A percentile compares a stretch with the other conserved stretches of the same genome.
Conservation (phyloP, 2,329 filamentous ascomycete species). For the Neonectria sp. region DNA sequence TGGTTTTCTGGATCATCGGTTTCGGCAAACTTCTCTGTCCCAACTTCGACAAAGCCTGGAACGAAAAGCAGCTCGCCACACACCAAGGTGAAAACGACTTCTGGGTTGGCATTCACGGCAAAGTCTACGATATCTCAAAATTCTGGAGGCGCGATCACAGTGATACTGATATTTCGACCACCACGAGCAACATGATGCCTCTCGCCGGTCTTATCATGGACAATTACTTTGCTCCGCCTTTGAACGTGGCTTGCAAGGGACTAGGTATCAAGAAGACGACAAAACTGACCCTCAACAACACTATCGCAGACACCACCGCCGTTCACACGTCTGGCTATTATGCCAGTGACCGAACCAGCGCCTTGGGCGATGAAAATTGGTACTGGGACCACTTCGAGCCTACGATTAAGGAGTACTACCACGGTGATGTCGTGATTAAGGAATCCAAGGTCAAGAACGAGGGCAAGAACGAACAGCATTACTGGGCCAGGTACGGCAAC, state of each 20-base stretch:
- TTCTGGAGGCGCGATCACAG: slow-evolving; percentile 92
- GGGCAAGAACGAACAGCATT: slow-evolving; percentile 76
- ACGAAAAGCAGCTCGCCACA: slow-evolving; percentile 74
- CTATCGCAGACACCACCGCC: slow-evolving; percentile 68
- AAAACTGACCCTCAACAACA: slow-evolving; percentile 75
- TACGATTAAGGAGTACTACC: slow-evolving; percentile 86
- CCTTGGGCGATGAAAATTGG: slow-evolving; percentile 78
- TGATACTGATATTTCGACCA: slow-evolving; percentile 75
- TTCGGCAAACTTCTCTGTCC: slow-evolving; percentile 92
- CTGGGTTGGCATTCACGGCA: slow-evolving; percentile 89
- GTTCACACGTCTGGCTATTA: slow-evolving; percentile 79
- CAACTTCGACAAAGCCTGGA: slow-evolving; percentile 93
- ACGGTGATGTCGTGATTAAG: slow-evolving; percentile 86
- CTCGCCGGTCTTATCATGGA: slow-evolving; percentile 86
- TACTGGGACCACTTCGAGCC: slow-evolving; percentile 83
- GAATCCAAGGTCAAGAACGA: slow-evolving; percentile 71
- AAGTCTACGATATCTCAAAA: slow-evolving; percentile 91
- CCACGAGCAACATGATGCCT: slow-evolving; percentile 77
- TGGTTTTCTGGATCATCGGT: slow-evolving; percentile 93
- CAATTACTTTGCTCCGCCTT: slow-evolving; percentile 86
- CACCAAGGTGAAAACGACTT: slow-evolving; percentile 84
- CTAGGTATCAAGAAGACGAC: slow-evolving; percentile 74
- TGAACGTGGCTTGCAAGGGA: slow-evolving; percentile 81
- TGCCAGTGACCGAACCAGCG: slow-evolving; percentile 69
- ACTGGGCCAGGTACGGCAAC: slow-evolving; percentile 85